A percentile compares a stretch with the other conserved stretches of the same genome.
Conservation (phyloP, 2,329 filamentous ascomycete species). For the Venturia aucupariae region DNA sequence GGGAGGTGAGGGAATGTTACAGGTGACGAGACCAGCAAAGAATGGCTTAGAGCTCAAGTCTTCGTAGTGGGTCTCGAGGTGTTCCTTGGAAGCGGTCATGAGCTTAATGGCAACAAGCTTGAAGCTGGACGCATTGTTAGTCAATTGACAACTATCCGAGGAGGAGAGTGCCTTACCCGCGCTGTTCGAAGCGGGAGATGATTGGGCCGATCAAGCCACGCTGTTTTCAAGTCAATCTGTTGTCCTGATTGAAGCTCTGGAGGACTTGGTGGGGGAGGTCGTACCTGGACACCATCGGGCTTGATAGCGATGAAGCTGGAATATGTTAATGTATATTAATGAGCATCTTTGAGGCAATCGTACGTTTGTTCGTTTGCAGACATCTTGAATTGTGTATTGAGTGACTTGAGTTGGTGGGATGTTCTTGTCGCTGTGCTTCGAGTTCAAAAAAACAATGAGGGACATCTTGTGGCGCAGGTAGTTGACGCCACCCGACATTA, state of each 20-base stretch:
- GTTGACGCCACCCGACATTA: background rate
- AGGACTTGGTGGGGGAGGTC: conserved; percentile 18
- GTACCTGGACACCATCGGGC: conserved; percentile 98
- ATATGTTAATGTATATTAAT: conserved; percentile 24
- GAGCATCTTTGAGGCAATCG: conserved; percentile 30
- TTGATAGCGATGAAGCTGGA: conserved; percentile 99
- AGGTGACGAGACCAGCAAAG: conserved; percentile 89
- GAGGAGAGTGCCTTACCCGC: conserved; percentile 55
- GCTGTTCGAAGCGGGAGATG: conserved; percentile 95
- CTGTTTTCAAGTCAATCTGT: conserved; percentile 37
- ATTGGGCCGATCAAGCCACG: conserved; percentile 97
- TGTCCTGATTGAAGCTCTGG: background rate
- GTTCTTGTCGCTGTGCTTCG: no score
- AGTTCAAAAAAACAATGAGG: no score
- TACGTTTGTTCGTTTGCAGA: conserved; percentile 78
- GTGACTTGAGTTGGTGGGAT: background rate
- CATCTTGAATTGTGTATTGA: conserved; percentile 12
- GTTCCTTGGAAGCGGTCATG: conserved; percentile 75
- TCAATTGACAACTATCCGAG: conserved; percentile 9
- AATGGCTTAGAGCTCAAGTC: conserved; percentile 92
- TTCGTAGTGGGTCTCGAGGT: conserved; percentile 96
- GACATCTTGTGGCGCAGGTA: background rate
- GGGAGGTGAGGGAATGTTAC: conserved; percentile 43
- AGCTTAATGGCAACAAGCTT: conserved; percentile 99
- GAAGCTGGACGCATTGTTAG: conserved; percentile 51